Percentiles rank a stretch among this genome's conserved stretches.
Evolutionary conservation across 495 filamentous ascomycete species (phyloP).

Genomic region (Hypomontagnella monticulosa): DNA sequence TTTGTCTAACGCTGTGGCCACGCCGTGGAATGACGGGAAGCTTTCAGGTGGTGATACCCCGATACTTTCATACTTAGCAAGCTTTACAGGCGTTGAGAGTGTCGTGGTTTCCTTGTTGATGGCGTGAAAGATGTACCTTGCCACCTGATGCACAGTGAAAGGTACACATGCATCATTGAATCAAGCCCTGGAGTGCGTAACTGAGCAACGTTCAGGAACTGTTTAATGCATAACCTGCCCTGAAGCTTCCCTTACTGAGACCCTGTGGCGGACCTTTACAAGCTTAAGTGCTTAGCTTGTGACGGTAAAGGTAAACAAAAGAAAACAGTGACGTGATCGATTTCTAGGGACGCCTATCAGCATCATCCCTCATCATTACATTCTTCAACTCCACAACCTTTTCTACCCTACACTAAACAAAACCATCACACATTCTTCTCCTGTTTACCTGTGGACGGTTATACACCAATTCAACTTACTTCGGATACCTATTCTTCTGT

Average conservation of each 20-base stretch:
- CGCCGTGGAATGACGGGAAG: not conserved
- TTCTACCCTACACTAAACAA: constrained; percentile 16
- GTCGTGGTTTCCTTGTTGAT: not conserved
- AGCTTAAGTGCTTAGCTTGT: not conserved
- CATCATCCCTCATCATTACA: constrained; percentile 36
- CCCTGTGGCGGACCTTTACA: no score
- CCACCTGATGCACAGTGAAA: not conserved
- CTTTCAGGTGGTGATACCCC: constrained; percentile 2
- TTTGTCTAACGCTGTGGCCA: constrained; percentile 30
- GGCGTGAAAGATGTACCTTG: constrained; percentile 4
- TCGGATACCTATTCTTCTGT: constrained; percentile 10
- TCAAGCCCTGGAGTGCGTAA: no score
- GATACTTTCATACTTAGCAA: not conserved
- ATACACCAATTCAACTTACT: no score
- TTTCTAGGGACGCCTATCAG: constrained; percentile 26
- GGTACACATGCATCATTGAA: no score
- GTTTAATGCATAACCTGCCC: no score
- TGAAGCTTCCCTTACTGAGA: no score
- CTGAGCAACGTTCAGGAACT: no score
- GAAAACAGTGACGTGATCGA: constrained; percentile 41
- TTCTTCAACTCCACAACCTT: constrained; percentile 24
- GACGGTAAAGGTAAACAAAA: constrained; percentile 39
- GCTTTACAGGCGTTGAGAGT: not conserved
- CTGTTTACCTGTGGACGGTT: not conserved
- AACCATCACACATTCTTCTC: constrained; percentile 16